Evolutionary conservation across 2,329 filamentous ascomycete species (phyloP), one percentile per base, ranked within the genome.

Genomic region (Neospermospora avenae): DNA sequence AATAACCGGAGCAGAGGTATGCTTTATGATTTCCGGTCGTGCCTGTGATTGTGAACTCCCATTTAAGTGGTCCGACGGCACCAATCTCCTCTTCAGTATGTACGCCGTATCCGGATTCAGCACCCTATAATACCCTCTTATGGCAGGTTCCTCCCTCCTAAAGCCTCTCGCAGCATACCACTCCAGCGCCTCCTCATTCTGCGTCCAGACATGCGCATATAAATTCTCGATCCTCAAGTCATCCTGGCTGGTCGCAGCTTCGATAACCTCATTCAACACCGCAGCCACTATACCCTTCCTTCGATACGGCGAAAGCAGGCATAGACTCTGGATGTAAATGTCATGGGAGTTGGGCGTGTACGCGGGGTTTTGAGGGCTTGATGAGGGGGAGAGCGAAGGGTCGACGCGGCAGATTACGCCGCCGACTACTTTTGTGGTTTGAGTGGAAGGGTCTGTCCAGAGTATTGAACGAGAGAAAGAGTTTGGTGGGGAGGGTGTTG

Each of bases 201-300:
- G 80, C 11, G 85, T 85, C 86, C 86, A 89, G 16, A 88, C 86
- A 71, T 89, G 86, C 4, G 86, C 86, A 65, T 84, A 87, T 16
- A 86, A 75, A 45, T 77, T 77, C 51, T 68, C 68, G 55, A 72
- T 77, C 69, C 55, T 64, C 3, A 69, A 16, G 4, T 64, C 63
- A 77, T 71, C 16, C 64, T 73, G 3, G 24, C 16, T 24, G 74
- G 74, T 11, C 73, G 73, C 67, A 22, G 62, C 13, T 68, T 72
- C 52, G 16, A 73, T 68, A 4, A 73, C 64, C 16, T 66, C 62
- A 7, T 69, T 79, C 16, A 89, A 74, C 0, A 84, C 78, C 24
- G 81, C 80, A n/a, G 78, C 76, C 13, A 82, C 82, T 13, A 88
- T 77, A 0, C 86, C 86, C 39, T 85, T 76, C 2, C 76, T 74